Evolutionary conservation across 768 basidiomycete genomes (phyloP).

Genomic region (Mycena floridula): DNA sequence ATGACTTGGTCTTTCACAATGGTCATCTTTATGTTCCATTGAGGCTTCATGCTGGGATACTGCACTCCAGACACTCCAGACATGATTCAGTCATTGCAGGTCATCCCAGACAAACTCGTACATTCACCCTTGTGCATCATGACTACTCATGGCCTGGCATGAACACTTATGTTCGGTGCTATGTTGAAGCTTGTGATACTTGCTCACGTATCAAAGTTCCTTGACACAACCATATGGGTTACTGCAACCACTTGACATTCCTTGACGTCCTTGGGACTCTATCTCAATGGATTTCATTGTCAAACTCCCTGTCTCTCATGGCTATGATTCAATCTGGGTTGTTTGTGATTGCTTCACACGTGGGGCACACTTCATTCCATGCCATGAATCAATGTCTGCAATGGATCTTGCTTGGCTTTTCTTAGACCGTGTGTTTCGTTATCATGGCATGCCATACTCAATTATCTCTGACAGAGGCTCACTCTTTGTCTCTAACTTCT

Average conservation of each 20-base stretch:
- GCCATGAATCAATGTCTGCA: slow-evolving; percentile 6
- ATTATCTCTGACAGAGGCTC: slow-evolving; percentile 13
- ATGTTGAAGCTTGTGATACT: slow-evolving; percentile 17
- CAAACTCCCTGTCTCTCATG: slow-evolving; percentile 15
- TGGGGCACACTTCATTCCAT: slow-evolving; percentile 10
- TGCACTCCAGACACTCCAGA: slow-evolving; percentile 14
- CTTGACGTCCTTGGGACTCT: slow-evolving; percentile 12
- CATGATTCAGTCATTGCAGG: slow-evolving; percentile 21
- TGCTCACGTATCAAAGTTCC: slow-evolving; percentile 16
- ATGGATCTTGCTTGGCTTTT: slow-evolving; percentile 8
- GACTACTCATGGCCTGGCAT: slow-evolving; percentile 5
- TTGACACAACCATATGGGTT: slow-evolving; percentile 10
- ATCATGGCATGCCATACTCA: slow-evolving; percentile 14
- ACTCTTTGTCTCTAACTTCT: slow-evolving; percentile 16
- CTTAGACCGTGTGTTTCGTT: slow-evolving; percentile 14
- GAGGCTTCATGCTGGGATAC: too few species aligned
- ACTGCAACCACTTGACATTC: slow-evolving; percentile 18
- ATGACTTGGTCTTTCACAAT: too few species aligned
- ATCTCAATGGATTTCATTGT: slow-evolving; percentile 21
- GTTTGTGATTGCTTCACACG: slow-evolving; percentile 4
- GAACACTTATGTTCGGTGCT: slow-evolving; percentile 6
- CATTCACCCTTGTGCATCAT: slow-evolving; percentile 3
- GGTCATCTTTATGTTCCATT: too few species aligned
- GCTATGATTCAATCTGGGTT: slow-evolving; percentile 7
- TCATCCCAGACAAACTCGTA: slow-evolving; percentile 25